Percentiles rank a stretch among this genome's conserved stretches.
phyloP scores from a whole-genome alignment of 108 stramenopile genomes.

The Fistulifera pelliculosa region DNA sequence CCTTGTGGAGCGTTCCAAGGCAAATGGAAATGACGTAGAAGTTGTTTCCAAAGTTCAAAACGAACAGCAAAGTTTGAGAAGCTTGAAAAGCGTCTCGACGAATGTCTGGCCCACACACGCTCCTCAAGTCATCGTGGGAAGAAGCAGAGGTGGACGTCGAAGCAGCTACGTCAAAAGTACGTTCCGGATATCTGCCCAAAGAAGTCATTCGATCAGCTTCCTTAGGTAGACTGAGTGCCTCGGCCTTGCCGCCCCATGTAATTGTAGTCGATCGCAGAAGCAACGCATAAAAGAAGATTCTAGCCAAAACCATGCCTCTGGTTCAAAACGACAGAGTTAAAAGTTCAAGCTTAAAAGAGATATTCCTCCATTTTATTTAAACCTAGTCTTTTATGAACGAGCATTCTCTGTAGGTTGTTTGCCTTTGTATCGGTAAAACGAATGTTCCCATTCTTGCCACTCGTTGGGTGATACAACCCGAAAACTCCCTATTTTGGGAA shows the following conservation, averaged over 20 bases:
- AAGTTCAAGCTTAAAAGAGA: too few relatives aligned
- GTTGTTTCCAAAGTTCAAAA: slow-evolving; percentile 30
- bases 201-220: slow-evolving; percentile 36
- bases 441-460: too few relatives aligned
- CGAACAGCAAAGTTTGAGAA: slow-evolving; percentile 32
- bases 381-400: too few relatives aligned
- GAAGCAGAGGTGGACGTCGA: slow-evolving; percentile 10
- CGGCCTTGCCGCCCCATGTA: too few relatives aligned
- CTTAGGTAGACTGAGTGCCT: slow-evolving; percentile 4
- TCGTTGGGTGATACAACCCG: too few relatives aligned
- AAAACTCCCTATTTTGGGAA: slow-evolving; percentile 9
- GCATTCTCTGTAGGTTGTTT: too few relatives aligned
- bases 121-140: slow-evolving; percentile 39
- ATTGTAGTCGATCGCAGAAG: too few relatives aligned
- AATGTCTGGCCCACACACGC: slow-evolving; percentile 16
- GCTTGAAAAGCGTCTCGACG: slow-evolving; percentile 16
- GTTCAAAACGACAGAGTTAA: too few relatives aligned
- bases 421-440: too few relatives aligned
- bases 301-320: too few relatives aligned
- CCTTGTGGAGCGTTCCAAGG: slow-evolving; percentile 30
- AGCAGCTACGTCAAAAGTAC: slow-evolving; percentile 38
- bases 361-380: too few relatives aligned
- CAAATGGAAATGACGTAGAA: slow-evolving; percentile 35
- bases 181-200: slow-evolving; percentile 40
- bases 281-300: too few relatives aligned